Conservation (phyloP, 768 basidiomycete species). For the Boletus vermiculosoides region DNA sequence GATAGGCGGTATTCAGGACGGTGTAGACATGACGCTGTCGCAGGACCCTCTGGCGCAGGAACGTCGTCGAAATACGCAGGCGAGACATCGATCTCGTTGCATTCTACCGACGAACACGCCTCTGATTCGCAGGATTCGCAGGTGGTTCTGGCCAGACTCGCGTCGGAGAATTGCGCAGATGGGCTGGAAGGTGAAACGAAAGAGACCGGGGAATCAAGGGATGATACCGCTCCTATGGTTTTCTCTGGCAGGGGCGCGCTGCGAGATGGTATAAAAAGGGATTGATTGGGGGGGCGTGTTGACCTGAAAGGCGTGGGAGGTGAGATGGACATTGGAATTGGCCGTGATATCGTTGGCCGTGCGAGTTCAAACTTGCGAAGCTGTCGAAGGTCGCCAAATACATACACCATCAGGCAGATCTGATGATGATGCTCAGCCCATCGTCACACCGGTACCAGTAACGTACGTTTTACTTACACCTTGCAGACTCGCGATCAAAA, state of each 20-base stretch:
- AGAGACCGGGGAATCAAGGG: conserved; percentile 16
- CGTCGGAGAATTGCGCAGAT: conserved; percentile 7
- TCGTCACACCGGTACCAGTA: not conserved
- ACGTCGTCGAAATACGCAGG: conserved; percentile 45
- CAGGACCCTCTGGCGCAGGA: conserved; percentile 45
- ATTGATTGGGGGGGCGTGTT: not conserved
- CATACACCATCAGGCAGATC: conserved; percentile 71
- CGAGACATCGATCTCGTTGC: conserved; percentile 37
- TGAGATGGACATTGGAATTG: conserved; percentile 23
- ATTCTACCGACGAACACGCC: conserved; percentile 12
- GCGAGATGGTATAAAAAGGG: conserved; percentile 12
- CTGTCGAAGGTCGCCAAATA: conserved; percentile 79
- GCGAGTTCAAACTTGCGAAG: conserved; percentile 76
- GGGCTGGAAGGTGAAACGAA: not conserved
- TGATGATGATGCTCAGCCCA: conserved; percentile 11
- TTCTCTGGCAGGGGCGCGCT: conserved; percentile 6
- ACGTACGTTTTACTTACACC: conserved; percentile 44
- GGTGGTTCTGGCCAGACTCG: conserved; percentile 3
- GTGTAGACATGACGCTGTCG: conserved; percentile 39
- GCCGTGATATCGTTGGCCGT: conserved; percentile 60
- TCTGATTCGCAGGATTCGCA: conserved; percentile 23
- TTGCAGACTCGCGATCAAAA: conserved; percentile 61
- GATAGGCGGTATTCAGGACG: conserved; percentile 27
- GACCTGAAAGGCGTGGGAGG: conserved; percentile 8
- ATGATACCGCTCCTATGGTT: not conserved